phyloP scores from a whole-genome alignment of 305 asterid species.

The Solanum chacoense region DNA sequence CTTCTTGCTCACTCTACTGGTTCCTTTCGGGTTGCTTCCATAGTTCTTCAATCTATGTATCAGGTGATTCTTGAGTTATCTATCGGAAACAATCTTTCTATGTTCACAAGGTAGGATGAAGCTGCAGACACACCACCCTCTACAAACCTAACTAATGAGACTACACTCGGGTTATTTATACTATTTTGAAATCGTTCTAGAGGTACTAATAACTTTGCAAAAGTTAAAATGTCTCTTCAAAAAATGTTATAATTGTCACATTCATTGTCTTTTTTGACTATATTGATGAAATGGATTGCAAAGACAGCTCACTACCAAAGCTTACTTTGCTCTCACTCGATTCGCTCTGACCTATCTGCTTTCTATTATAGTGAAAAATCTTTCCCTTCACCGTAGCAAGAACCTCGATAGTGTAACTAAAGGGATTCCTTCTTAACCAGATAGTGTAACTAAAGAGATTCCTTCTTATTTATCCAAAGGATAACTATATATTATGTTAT shows the following conservation, averaged over 20 bases:
- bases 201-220: too few species aligned
- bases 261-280: too few species aligned
- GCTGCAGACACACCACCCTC: not conserved
- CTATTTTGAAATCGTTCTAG: too few species aligned
- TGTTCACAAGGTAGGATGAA: not conserved
- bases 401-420: not conserved
- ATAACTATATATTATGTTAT: not conserved
- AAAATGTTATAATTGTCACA: too few species aligned
- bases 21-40: rapidly evolving
- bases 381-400: not conserved
- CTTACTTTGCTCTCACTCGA: too few species aligned
- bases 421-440: not conserved
- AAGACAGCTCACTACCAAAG: too few species aligned
- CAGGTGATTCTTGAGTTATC: not conserved
- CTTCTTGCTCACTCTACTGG: not conserved
- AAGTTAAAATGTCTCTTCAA: too few species aligned
- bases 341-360: too few species aligned
- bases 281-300: too few species aligned
- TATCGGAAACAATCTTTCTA: not conserved
- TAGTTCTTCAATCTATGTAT: not conserved
- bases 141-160: not conserved
- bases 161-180: not conserved
- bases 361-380: too few species aligned
- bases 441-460: rapidly evolving
- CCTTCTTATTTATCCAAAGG: not conserved